Base-by-base conservation (phyloP, 306 rosid genomes). In the Purshia tridentata region DNA sequence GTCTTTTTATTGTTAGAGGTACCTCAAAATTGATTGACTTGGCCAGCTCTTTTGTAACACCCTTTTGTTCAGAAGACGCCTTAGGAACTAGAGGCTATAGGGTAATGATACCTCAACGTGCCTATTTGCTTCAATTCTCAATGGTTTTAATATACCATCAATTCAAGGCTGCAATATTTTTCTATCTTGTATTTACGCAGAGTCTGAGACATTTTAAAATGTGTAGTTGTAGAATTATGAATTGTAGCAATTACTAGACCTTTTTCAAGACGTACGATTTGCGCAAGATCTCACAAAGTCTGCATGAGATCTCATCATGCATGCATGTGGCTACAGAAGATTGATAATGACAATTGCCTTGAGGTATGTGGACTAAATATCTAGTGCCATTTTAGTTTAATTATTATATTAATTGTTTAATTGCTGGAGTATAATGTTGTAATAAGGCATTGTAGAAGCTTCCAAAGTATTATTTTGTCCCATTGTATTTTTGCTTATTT, bases 41-140 rank as follows among this genome's bases (percentile, higher is more conserved):
- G 98, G 98, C 98, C 98, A 19, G 89, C 92, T 69, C 96, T 94
- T 80, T 83, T 94, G 60, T 96, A 94, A 72, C 97, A 94, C 69
- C 96, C 97, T 69, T 94, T 94, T 84, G 97, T 94, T 61, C 85
- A 86, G 80, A 97, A 91, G 86, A 72, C 87, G 8, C 68, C 83
- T 22, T 83, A 84, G 8, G 91, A 89, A 69, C 67, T 47, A 71
- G 90, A 85, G 58, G 78, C 77, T n/a, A n/a, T 72, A 86, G 81
- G 96, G 98, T 94, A 88, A 73, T 60, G 29, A 63, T 67, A 19
- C 45, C 51, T 67, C 13, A 0, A 8, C 10, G 6, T 44, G 20
- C 52, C 19, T 60, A 10, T 49, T 46, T 18, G 23, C 35, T 69
- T 41, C 10, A 12, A n/a, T n/a, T n/a, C n/a, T n/a, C 14, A 18